A percentile compares a stretch with the other conserved stretches of the same genome.
These are phyloP conservation scores for Aspergillus melleus DNA, from an alignment of 2,329 filamentous ascomycete species.

Conservation along the genomic window DNA sequence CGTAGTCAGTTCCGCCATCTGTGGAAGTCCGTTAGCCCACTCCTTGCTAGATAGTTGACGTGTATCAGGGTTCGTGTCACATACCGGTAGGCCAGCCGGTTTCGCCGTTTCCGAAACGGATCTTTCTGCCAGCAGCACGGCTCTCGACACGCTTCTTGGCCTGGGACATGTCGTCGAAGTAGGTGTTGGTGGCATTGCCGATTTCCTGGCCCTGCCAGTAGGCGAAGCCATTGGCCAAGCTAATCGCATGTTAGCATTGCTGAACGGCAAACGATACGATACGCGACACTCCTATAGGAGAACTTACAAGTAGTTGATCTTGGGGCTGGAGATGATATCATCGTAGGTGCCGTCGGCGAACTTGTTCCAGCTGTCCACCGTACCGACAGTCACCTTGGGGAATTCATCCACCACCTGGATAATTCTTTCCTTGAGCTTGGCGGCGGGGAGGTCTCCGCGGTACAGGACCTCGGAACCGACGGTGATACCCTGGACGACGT, in stretches of 20 bases:
- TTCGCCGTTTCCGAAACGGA: slow-evolving; percentile 70
- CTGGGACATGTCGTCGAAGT: slow-evolving; percentile 67
- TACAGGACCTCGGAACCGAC: slow-evolving; percentile 72
- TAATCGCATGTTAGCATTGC: slow-evolving; percentile 15
- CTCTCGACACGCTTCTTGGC: slow-evolving; percentile 64
- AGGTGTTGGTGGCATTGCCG: slow-evolving; percentile 60
- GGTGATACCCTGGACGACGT: slow-evolving; percentile 66
- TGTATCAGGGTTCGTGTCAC: neutral
- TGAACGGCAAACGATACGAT: too few species aligned
- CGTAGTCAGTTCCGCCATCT: slow-evolving; percentile 61
- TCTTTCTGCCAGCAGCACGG: slow-evolving; percentile 55
- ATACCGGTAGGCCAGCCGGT: slow-evolving; percentile 64
- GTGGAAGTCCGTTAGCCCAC: slow-evolving; percentile 2
- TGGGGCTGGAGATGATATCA: slow-evolving; percentile 57
- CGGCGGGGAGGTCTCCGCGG: slow-evolving; percentile 65
- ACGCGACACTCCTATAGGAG: too few species aligned
- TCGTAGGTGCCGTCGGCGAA: slow-evolving; percentile 68
- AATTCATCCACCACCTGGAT: slow-evolving; percentile 59
- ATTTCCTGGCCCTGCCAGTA: slow-evolving; percentile 69
- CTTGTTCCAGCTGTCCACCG: slow-evolving; percentile 74
- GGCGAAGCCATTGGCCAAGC: slow-evolving; percentile 67
- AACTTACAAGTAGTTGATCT: slow-evolving; percentile 58
- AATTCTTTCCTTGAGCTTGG: slow-evolving; percentile 62
- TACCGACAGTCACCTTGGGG: slow-evolving; percentile 60
- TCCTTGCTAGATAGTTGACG: neutral